Evolutionary conservation across 306 rosid species (phyloP), one percentile per base, ranked within the genome.

Genomic region (Cucumis cinereus): DNA sequence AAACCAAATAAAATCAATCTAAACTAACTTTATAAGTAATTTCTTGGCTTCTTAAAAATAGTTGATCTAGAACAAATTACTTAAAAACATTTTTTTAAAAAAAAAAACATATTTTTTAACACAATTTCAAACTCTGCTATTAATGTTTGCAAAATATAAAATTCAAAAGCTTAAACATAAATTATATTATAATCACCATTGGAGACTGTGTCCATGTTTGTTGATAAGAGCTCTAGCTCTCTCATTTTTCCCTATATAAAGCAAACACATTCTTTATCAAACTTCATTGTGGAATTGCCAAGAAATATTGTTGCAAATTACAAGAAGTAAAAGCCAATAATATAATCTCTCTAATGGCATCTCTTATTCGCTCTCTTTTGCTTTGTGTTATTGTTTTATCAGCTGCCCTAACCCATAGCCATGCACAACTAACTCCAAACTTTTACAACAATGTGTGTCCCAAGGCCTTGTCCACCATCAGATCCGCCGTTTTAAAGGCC

Each of bases 361-460:
- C 63, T 78, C 53, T 76, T 30, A 30, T 30, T 68, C 13, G n/a
- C 55, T 50, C 49, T 12, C 73, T 79, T 76, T 14, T 66, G 53
- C 64, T 86, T 0, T 0, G 30, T 38, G 24, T 79, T 53, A n/a
- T 80, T 63, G 64, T 77, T 63, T 17, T 63, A 24, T 14, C 38
- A 33, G 74, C 49, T 64, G 35, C 43, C 9, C 4, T 74, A 35
- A 74, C 7, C 55, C 79, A 77, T 23, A 52, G 47, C 49, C 22
- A 16, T 63, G 79, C 83, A 53, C 19, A 79, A 35, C 79, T 83
- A 5, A 72, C 60, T 3, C 33, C 64, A 7, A 8, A 75, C 36
- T 76, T 19, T 64, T 80, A 80, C 63, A 1, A 38, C 12, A 30
- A 15, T 9, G 23, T 73, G n/a, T 84, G 87, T 70, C 83, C 81